Evolutionary conservation across 768 basidiomycete genomes (phyloP), one percentile per base, ranked within the genome.

Genomic region (Hericium coralloides): DNA sequence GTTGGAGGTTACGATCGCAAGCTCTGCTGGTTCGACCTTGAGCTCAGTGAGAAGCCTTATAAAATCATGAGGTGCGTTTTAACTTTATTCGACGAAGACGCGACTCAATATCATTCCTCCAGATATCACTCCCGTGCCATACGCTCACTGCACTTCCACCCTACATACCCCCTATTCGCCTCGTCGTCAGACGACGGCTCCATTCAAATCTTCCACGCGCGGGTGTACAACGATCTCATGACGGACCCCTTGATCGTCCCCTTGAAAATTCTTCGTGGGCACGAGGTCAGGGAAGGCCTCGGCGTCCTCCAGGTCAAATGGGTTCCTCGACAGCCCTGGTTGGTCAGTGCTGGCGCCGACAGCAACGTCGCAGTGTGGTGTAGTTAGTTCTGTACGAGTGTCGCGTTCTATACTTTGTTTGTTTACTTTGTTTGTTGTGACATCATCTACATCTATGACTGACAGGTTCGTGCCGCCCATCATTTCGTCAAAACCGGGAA

Each of bases 1-100:
- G 91, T 99, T 52, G 97, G 97, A 58, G 92, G 92, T 49, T 98
- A 98, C 70, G 97, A 99, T 74, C 87, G 90, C 63, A 97, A 98
- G 70, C 74, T 99, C 15, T 95, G 93, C 70, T 99, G 97, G 97
- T 98, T 98, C 70, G 97, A 99, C 74, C 76, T 99, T 62, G 97
- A 98, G 66, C 83, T 99, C 55, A 92, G 88, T 63, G 88, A 91
- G 60, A 97, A 95, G 70, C 97, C 97, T 1, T 99, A 95, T 80
- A 98, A 97, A 74, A 84, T 97, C 55, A 74, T 99, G 64, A 83
- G 92, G 93, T 92, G 70, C 63, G 79, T 71, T 39, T 53, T 26
- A 48, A 31, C 31, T 26, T 31, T 31, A 31, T 8, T 6, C 8
- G 31, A 31, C 10, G 31, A 31, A 31, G 31, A 9, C 31, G 10